Percentiles rank a stretch among this genome's conserved stretches.
These are phyloP conservation scores for Fusarium praegraminearum DNA, from an alignment of 2,329 filamentous ascomycete species.

Conservation along the genomic window DNA sequence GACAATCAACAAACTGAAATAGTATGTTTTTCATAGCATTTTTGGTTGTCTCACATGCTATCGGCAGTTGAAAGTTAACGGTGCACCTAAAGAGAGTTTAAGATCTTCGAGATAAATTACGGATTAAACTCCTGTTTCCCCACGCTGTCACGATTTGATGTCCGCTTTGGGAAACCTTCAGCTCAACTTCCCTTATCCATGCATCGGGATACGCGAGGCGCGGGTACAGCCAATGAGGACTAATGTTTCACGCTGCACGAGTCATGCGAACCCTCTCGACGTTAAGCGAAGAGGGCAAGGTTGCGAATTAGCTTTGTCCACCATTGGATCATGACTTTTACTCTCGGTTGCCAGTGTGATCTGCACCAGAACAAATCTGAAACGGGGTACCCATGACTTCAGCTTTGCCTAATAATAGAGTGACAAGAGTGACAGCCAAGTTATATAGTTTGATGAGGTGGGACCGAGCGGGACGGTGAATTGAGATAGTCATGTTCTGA, in stretches of 20 bases:
- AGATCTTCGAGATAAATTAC: neutral
- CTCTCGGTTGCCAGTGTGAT: neutral
- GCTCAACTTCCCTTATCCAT: neutral
- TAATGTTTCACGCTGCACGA: neutral
- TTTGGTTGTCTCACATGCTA: too few species aligned
- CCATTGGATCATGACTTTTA: neutral
- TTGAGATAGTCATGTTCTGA: neutral
- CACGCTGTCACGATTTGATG: neutral
- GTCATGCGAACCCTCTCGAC: neutral
- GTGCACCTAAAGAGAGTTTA: neutral
- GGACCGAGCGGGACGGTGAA: neutral
- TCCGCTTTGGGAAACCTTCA: neutral
- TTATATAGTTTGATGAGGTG: neutral
- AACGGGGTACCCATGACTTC: neutral
- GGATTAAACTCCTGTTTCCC: neutral
- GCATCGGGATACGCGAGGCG: neutral
- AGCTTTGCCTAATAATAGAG: neutral
- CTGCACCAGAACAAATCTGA: neutral
- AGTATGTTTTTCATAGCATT: too few species aligned
- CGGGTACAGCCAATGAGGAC: neutral
- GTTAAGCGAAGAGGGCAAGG: neutral
- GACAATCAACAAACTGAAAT: neutral
- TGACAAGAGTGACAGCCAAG: neutral
- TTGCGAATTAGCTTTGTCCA: conserved; percentile 1
- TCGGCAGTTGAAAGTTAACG: too few species aligned